phyloP scores from a whole-genome alignment of 768 basidiomycete species.

The Lactarius hatsudake region DNA sequence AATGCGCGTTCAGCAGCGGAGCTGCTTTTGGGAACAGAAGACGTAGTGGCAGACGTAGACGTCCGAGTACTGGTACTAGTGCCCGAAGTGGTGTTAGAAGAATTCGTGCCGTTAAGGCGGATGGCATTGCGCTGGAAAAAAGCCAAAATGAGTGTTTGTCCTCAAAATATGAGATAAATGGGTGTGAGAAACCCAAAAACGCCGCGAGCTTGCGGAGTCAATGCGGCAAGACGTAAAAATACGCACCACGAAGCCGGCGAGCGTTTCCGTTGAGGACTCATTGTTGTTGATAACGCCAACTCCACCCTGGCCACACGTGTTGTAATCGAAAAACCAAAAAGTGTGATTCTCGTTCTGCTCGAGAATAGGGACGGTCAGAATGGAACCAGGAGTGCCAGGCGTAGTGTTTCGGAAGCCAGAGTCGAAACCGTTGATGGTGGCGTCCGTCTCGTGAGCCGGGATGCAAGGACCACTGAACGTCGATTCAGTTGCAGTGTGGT shows the following conservation, averaged over 20 bases:
- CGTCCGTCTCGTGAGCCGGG: conserved; percentile 46
- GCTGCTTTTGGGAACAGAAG: conserved; percentile 13
- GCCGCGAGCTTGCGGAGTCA: conserved; percentile 12
- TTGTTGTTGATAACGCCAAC: conserved; percentile 63
- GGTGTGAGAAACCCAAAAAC: conserved; percentile 9
- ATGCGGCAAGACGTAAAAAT: not conserved
- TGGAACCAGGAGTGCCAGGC: conserved; percentile 47
- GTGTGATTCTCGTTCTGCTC: conserved; percentile 42
- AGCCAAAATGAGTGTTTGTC: not conserved
- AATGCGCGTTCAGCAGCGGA: conserved; percentile 11
- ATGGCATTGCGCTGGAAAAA: conserved; percentile 51
- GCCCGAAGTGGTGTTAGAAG: conserved; percentile 9
- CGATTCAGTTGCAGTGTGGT: conserved; percentile 47
- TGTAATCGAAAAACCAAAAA: conserved; percentile 60
- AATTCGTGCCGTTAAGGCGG: conserved; percentile 51
- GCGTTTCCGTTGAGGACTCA: conserved; percentile 38
- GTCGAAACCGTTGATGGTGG: conserved; percentile 56
- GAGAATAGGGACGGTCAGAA: conserved; percentile 44
- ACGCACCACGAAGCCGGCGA: conserved; percentile 46
- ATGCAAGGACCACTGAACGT: conserved; percentile 54
- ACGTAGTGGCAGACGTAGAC: conserved; percentile 15
- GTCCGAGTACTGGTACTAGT: conserved; percentile 14
- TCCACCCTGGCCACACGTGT: conserved; percentile 53
- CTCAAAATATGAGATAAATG: conserved; percentile 3
- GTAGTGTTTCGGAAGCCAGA: conserved; percentile 49